phyloP scores from a whole-genome alignment of 257 asterid genomes.

The Salvia rosmarinus region DNA sequence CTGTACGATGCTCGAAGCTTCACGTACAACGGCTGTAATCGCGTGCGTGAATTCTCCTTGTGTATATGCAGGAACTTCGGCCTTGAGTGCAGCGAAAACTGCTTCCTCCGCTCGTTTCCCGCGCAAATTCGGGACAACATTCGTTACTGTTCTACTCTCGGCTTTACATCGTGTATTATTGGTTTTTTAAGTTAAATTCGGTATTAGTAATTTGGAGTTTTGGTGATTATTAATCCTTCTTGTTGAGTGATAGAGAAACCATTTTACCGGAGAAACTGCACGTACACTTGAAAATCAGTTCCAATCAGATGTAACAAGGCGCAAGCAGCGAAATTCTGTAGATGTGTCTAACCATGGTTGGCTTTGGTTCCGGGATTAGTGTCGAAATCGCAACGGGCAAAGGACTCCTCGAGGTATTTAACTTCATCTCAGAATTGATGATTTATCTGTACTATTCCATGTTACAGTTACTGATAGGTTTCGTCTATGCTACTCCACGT shows the following conservation, averaged over 20 bases:
- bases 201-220: too few species aligned
- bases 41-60: neutral
- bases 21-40: slow-evolving; percentile 1
- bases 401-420: too few species aligned
- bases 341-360: too few species aligned
- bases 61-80: slow-evolving; percentile 30
- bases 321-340: neutral
- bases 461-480: too few species aligned
- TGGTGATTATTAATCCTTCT: neutral
- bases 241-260: neutral
- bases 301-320: neutral
- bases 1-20: neutral
- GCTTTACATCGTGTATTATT: too few species aligned
- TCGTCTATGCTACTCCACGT: too few species aligned
- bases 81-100: slow-evolving; percentile 4
- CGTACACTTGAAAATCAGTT: neutral
- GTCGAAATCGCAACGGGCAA: too few species aligned
- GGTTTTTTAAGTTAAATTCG: neutral
- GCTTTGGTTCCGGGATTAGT: too few species aligned
- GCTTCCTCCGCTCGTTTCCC: neutral
- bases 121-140: neutral
- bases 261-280: neutral
- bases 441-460: too few species aligned
- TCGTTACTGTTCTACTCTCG: neutral
- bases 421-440: too few species aligned